phyloP scores from a whole-genome alignment of 192 early-diverging fungal genomes.

The Oehlia diaphana region DNA sequence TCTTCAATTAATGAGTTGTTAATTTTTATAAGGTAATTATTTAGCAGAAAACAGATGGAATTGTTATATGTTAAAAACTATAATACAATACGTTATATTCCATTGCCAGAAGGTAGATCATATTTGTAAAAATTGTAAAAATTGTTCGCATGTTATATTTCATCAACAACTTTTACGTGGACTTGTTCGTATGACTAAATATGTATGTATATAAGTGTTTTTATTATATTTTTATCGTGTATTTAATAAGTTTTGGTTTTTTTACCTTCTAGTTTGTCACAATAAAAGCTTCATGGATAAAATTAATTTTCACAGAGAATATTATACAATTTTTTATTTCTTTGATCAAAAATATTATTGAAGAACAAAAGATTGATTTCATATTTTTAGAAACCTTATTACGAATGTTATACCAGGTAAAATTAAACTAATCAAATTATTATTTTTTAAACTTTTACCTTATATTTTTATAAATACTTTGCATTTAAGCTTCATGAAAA shows the following conservation, averaged over 20 bases:
- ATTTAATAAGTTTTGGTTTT: background rate
- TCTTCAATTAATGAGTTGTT: background rate
- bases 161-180: background rate
- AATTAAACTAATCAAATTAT: background rate
- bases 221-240: background rate
- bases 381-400: background rate
- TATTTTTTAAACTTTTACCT: too few species aligned
- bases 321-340: background rate
- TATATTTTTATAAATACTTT: too few species aligned
- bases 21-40: background rate
- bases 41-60: background rate
- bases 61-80: background rate
- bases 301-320: background rate
- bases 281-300: background rate
- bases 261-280: background rate
- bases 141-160: background rate
- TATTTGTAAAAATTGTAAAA: background rate
- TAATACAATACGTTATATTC: background rate
- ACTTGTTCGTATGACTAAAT: background rate
- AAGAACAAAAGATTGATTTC: background rate
- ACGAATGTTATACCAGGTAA: background rate
- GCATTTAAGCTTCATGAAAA: background rate
- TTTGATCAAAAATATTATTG: background rate
- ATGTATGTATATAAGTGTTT: conserved; percentile 2
- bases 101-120: background rate